Evolutionary conservation across 768 basidiomycete genomes (phyloP).

Genomic region (Daedaleopsis sinensis): DNA sequence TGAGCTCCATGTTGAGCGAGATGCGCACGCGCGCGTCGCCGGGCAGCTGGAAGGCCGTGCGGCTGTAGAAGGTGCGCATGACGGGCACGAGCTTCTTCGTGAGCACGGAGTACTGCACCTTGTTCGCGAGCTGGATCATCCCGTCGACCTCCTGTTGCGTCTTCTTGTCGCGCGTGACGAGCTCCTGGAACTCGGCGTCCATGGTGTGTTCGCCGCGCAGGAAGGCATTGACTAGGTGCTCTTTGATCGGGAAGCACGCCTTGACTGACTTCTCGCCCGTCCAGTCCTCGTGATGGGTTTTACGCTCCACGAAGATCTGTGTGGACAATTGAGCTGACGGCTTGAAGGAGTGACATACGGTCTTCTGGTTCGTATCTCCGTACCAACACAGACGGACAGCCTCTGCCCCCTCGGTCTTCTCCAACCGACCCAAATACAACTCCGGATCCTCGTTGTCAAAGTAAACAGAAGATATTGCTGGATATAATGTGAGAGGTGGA

Average conservation of each 20-base stretch:
- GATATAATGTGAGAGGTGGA: not conserved
- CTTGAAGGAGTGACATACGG: constrained; percentile 46
- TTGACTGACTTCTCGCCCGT: constrained; percentile 99
- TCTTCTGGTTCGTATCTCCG: constrained; percentile 82
- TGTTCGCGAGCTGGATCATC: constrained; percentile 96
- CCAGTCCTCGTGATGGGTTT: constrained; percentile 98
- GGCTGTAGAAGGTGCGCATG: constrained; percentile 97
- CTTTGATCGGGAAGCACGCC: constrained; percentile 94
- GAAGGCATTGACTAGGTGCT: constrained; percentile 91
- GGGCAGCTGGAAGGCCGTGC: constrained; percentile 98
- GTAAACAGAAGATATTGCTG: constrained; percentile 96
- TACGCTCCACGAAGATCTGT: constrained; percentile 86
- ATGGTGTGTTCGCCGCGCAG: constrained; percentile 90
- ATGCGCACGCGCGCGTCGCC: constrained; percentile 99
- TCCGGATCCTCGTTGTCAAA: constrained; percentile 96
- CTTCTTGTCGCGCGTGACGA: constrained; percentile 91
- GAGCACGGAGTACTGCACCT: constrained; percentile 90
- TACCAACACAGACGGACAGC: constrained; percentile 98
- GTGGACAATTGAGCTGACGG: not conserved
- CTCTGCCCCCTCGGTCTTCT: constrained; percentile 99
- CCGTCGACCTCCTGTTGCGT: constrained; percentile 85
- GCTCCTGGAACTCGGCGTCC: constrained; percentile 88
- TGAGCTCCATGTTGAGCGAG: constrained; percentile 95
- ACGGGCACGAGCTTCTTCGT: constrained; percentile 87
- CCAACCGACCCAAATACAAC: constrained; percentile 92